A percentile compares a stretch with the other conserved stretches of the same genome.
phyloP scores from a whole-genome alignment of 495 filamentous ascomycete species.

The Neurospora sp. region DNA sequence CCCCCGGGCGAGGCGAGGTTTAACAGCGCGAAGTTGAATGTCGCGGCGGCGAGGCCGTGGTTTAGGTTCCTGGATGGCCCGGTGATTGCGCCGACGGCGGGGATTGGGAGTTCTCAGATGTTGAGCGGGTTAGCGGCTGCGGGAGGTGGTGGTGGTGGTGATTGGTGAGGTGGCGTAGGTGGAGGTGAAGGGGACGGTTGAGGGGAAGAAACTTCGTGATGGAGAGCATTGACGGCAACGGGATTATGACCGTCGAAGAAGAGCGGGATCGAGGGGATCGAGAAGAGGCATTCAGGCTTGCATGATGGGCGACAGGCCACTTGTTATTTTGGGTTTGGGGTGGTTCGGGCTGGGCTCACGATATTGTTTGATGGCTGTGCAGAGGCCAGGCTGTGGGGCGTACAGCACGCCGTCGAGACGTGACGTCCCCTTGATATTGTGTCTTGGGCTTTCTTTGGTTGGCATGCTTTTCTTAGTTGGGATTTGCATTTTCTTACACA shows the following conservation, averaged over 20 bases:
- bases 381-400: not conserved
- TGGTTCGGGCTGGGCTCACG: not conserved
- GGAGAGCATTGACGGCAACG: not conserved
- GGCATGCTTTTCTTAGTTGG: not conserved
- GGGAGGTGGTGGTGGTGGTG: not conserved
- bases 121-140: not conserved
- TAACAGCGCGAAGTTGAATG: constrained; percentile 82
- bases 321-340: not conserved
- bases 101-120: constrained; percentile 1
- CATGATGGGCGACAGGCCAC: not conserved
- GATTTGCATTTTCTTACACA: not conserved
- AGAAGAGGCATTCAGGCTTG: not conserved
- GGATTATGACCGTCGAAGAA: not conserved
- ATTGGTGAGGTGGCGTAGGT: not conserved
- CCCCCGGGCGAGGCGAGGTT: constrained; percentile 80
- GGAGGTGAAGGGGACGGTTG: not conserved
- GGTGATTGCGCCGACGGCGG: constrained; percentile 2
- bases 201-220: not conserved
- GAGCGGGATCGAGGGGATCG: not conserved
- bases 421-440: not conserved
- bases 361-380: not conserved
- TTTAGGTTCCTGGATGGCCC: constrained; percentile 52
- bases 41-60: constrained; percentile 68
- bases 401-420: not conserved
- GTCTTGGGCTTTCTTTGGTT: not conserved